phyloP scores from a whole-genome alignment of 768 basidiomycete genomes.

The Phaeotremella fagi region DNA sequence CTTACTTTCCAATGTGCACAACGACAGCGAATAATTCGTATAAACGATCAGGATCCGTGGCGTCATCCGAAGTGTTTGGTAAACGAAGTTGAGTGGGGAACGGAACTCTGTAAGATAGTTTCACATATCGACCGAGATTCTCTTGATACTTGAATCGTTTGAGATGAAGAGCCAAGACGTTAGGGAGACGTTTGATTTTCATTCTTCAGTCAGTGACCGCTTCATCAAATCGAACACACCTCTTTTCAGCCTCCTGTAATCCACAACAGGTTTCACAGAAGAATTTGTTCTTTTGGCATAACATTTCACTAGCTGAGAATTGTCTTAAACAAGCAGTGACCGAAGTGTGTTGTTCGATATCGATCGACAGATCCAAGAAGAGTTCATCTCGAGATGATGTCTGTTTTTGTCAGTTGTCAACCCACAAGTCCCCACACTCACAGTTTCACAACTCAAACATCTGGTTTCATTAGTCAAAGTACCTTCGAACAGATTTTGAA shows the following conservation, averaged over 20 bases:
- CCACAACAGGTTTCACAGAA: slow-evolving; percentile 97
- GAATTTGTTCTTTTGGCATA: slow-evolving; percentile 96
- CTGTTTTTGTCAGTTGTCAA: slow-evolving; percentile 49
- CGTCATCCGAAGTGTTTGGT: slow-evolving; percentile 95
- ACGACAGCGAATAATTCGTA: slow-evolving; percentile 95
- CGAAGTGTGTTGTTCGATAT: slow-evolving; percentile 96
- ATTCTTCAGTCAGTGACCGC: slow-evolving; percentile 58
- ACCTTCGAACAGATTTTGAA: slow-evolving; percentile 91
- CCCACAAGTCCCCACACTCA: slow-evolving; percentile 53
- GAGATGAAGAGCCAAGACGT: slow-evolving; percentile 88
- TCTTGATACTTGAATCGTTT: slow-evolving; percentile 99
- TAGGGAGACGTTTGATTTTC: slow-evolving; percentile 97
- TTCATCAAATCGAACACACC: slow-evolving; percentile 56
- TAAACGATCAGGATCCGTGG: slow-evolving; percentile 81
- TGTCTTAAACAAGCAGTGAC: slow-evolving; percentile 92
- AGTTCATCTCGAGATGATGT: slow-evolving; percentile 90
- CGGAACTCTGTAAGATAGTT: slow-evolving; percentile 91
- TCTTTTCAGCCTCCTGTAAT: slow-evolving; percentile 94
- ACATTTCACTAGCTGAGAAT: slow-evolving; percentile 97
- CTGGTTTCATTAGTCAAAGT: slow-evolving; percentile 92
- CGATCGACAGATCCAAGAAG: slow-evolving; percentile 97
- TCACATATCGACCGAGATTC: slow-evolving; percentile 81
- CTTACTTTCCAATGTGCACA: slow-evolving; percentile 97
- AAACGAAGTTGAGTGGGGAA: slow-evolving; percentile 91
- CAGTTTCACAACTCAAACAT: slow-evolving; percentile 96